Base-by-base conservation (phyloP, 2,329 filamentous ascomycete genomes). In the Teratosphaeria nubilosa region DNA sequence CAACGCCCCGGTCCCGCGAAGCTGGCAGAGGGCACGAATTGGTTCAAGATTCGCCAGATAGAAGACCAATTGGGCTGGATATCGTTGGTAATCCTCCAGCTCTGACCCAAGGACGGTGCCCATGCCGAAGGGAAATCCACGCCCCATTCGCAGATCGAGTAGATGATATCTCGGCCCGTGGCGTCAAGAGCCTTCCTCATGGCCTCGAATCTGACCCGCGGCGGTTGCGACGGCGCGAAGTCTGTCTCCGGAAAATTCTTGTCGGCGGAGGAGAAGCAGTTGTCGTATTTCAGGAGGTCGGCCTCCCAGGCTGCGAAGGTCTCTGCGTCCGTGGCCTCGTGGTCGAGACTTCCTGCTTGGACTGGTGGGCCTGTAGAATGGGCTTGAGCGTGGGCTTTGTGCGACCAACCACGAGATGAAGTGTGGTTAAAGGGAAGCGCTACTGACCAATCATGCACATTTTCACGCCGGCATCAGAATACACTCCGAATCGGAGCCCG, bases 401-500 rank as follows among this genome's bases (percentile, higher is more conserved):
- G 4, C 41, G 41, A 20, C 14, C 16, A 20, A n/a, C n/a, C n/a
- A n/a, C n/a, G n/a, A n/a, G n/a, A n/a, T n/a, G n/a, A 22, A 2
- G n/a, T 48, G 41, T 7, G 41, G 16, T 5, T n/a, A 11, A 10
- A 22, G 20, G n/a, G 1, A 13, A 41, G 5, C 2, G 14, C 1
- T 53, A 58, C 20, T 27, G 54, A 20, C 60, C 59, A 20, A 59
- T 63, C 50, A 68, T 66, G 55, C 69, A 71, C 10, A 59, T 54
- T 16, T 64, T 60, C 2, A 66, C 58, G 9, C 68, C 68, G 57
- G 65, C 62, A 58, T 69, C 65, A 16, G 79, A 82, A 60, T 83
- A 83, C n/a, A 83, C 69, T 1, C 80, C 80, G 62, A 81, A 82
- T 31, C 78, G 74, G 14, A 83, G 63, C 0, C 77, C 77, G 5